Percentiles rank a stretch among this genome's conserved stretches.
phyloP scores from a whole-genome alignment of 2,329 filamentous ascomycete genomes.

The Thelonectria rubi region DNA sequence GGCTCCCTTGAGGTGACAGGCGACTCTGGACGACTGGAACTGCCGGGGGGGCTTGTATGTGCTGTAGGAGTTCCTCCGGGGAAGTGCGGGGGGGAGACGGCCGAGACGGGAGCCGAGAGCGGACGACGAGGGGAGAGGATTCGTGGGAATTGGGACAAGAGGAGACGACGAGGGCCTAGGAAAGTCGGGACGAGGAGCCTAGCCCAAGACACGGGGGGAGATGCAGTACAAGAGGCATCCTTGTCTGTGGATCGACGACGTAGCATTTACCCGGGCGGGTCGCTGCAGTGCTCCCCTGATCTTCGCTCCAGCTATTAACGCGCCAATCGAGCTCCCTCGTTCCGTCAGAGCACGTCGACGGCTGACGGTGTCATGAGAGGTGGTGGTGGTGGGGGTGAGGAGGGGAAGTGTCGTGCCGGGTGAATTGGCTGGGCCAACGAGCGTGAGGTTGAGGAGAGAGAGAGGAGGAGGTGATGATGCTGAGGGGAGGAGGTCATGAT shows the following conservation, averaged over 20 bases:
- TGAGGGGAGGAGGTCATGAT: background rate
- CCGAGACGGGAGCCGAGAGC: conserved; percentile 26
- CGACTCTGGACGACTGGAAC: conserved; percentile 19
- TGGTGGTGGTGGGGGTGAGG: conserved; percentile 33
- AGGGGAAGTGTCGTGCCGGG: conserved; percentile 33
- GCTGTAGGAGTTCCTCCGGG: conserved; percentile 29
- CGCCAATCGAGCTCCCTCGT: conserved; percentile 25
- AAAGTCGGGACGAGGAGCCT: conserved; percentile 39
- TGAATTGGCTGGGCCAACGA: conserved; percentile 29
- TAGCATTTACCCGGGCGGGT: conserved; percentile 35
- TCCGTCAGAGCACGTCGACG: background rate
- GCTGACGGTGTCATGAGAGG: conserved; percentile 30
- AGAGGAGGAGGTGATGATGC: conserved; percentile 13
- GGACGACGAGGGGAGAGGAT: conserved; percentile 17
- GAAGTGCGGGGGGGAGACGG: conserved; percentile 35
- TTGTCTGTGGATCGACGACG: conserved; percentile 15
- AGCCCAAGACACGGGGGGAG: conserved; percentile 23
- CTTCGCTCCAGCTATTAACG: conserved; percentile 24
- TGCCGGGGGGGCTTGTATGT: conserved; percentile 24
- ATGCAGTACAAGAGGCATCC: background rate
- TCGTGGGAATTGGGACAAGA: conserved; percentile 34
- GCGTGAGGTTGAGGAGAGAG: conserved; percentile 1
- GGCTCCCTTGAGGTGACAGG: conserved; percentile 21
- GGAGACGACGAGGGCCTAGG: conserved; percentile 10
- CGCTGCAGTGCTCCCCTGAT: background rate